These are phyloP conservation scores for Prunus dulcis DNA, from an alignment of 306 rosid genomes.

Conservation along the genomic window DNA sequence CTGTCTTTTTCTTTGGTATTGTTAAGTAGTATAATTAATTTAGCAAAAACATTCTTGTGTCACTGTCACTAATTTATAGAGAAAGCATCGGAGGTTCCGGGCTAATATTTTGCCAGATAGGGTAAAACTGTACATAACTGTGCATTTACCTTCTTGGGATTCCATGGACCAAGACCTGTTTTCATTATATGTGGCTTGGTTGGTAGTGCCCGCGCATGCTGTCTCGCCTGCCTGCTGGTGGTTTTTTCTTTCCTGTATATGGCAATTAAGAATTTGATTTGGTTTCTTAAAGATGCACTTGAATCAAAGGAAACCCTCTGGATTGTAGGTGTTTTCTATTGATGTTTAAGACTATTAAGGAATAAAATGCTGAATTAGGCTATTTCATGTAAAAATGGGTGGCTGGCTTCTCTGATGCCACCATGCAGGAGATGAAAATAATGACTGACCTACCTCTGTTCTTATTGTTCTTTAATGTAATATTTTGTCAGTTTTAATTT, in stretches of 20 bases:
- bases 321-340: background rate
- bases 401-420: background rate
- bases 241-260: background rate
- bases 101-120: background rate
- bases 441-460: background rate
- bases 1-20: background rate
- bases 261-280: background rate
- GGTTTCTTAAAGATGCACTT: background rate
- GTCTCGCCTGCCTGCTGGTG: no score
- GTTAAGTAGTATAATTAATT: background rate
- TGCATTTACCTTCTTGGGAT: background rate
- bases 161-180: no score
- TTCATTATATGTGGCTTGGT: no score
- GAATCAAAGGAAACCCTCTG: background rate
- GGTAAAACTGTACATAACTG: background rate
- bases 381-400: background rate
- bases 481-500: background rate
- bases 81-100: background rate
- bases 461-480: background rate
- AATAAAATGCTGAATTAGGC: background rate
- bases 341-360: background rate
- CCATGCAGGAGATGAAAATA: background rate
- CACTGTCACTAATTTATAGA: background rate
- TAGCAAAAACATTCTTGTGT: background rate
- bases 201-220: no score